Evolutionary conservation across 768 basidiomycete genomes (phyloP).

Genomic region (Suillus tomentosus): DNA sequence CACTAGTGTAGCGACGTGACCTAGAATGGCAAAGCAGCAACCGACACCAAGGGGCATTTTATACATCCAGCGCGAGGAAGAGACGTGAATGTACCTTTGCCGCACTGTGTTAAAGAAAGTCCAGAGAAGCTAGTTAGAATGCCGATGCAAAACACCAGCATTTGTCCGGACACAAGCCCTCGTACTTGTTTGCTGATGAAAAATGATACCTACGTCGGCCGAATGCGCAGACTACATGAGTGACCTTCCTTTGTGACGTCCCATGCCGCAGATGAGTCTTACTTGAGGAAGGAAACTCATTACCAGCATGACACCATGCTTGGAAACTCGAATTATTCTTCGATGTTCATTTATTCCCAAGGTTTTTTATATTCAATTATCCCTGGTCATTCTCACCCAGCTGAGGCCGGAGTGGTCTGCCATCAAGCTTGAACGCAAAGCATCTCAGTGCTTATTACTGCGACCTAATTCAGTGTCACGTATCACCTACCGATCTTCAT

Average conservation of each 20-base stretch:
- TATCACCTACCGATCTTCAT: not conserved
- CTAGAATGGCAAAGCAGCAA: conserved; percentile 54
- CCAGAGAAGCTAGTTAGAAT: conserved; percentile 69
- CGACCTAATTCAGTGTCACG: too few relatives aligned
- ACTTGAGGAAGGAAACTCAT: conserved; percentile 52
- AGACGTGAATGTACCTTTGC: conserved; percentile 60
- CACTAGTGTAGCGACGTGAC: conserved; percentile 63
- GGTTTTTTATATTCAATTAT: too few relatives aligned
- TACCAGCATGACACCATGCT: conserved; percentile 43
- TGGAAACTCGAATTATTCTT: conserved; percentile 49
- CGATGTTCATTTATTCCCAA: too few relatives aligned
- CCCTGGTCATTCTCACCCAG: not conserved
- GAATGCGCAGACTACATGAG: not conserved
- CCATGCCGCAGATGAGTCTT: conserved; percentile 1
- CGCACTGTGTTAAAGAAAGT: conserved; percentile 50
- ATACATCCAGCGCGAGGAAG: too few relatives aligned
- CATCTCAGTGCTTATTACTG: too few relatives aligned
- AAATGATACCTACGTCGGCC: conserved; percentile 57
- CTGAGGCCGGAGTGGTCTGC: not conserved
- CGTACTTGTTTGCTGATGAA: conserved; percentile 65
- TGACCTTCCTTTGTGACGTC: not conserved
- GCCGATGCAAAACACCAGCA: conserved; percentile 58
- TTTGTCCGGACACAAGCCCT: conserved; percentile 28
- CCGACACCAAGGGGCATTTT: conserved; percentile 53
- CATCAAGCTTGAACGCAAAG: not conserved